Conservation (phyloP, 106 monocot genomes). For the Gastrodia elata region DNA sequence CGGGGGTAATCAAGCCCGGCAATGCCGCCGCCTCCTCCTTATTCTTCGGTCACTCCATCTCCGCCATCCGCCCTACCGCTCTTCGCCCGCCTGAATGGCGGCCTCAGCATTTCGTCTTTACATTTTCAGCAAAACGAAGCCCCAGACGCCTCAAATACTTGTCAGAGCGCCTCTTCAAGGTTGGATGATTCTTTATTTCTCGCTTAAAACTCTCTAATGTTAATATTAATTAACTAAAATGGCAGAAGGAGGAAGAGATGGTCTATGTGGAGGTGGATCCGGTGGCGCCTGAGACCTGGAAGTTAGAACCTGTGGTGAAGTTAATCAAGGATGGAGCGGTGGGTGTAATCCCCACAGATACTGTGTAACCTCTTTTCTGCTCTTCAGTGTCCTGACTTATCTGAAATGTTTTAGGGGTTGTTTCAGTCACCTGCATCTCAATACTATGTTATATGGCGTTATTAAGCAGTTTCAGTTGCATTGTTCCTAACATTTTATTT, state of each 20-base stretch:
- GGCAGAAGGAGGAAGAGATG: slow-evolving; percentile 56
- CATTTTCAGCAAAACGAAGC: slow-evolving; percentile 49
- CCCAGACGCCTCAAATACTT: slow-evolving; percentile 83
- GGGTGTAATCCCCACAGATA: slow-evolving; percentile 90
- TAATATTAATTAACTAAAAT: neutral
- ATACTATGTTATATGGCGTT: too few relatives aligned
- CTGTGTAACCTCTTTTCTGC: slow-evolving; percentile 44
- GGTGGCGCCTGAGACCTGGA: slow-evolving; percentile 57
- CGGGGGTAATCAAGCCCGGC: neutral
- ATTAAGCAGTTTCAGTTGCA: too few relatives aligned
- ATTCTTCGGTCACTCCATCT: neutral
- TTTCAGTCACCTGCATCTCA: too few relatives aligned
- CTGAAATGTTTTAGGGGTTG: neutral
- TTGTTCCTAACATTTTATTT: too few relatives aligned
- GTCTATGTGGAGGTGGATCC: slow-evolving; percentile 78
- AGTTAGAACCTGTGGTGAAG: slow-evolving; percentile 68
- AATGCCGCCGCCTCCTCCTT: neutral
- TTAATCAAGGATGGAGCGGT: slow-evolving; percentile 76
- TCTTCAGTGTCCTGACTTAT: neutral
- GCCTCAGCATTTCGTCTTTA: slow-evolving; percentile 3
- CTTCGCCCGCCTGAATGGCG: slow-evolving; percentile 3
- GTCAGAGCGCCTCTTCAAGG: slow-evolving; percentile 66
- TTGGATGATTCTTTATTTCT: neutral
- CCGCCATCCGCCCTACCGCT: neutral
- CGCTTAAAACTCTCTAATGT: neutral